Conservation (phyloP, 1,284 basidiomycete species). For the Amylostereum chailletii region DNA sequence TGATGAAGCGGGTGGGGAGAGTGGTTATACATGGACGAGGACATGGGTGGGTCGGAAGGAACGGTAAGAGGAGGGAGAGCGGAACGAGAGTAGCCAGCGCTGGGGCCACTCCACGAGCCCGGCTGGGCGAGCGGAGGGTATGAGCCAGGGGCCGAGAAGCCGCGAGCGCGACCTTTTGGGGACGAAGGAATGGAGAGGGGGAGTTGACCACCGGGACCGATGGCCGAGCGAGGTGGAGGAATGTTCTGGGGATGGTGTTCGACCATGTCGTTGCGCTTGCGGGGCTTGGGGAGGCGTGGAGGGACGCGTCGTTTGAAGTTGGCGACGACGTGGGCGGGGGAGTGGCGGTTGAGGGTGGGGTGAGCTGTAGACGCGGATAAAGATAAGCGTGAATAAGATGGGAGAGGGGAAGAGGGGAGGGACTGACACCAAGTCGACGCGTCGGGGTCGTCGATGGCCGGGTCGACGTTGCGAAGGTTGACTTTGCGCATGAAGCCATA, state of each 20-base stretch:
- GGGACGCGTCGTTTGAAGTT: conserved; percentile 90
- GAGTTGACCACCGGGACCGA: conserved; percentile 51
- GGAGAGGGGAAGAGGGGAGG: conserved; percentile 3
- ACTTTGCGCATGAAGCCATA: conserved; percentile 95
- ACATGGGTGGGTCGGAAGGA: conserved; percentile 59
- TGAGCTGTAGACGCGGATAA: conserved; percentile 49
- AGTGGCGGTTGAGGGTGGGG: conserved; percentile 80
- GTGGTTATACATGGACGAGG: conserved; percentile 46
- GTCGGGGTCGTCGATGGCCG: conserved; percentile 86
- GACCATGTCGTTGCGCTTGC: conserved; percentile 58
- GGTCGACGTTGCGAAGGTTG: conserved; percentile 85
- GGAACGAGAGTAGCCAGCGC: conserved; percentile 49
- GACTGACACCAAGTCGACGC: conserved; percentile 88
- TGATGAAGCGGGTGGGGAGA: conserved; percentile 54
- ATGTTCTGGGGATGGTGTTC: conserved; percentile 43
- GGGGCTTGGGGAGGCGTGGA: conserved; percentile 77
- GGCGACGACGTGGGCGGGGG: conserved; percentile 76
- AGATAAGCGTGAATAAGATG: conserved; percentile 10
- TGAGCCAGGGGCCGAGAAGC: conserved; percentile 73
- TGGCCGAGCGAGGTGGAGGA: conserved; percentile 64
- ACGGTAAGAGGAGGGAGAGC: conserved; percentile 75
- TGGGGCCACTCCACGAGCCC: conserved; percentile 42
- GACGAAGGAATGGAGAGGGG: conserved; percentile 23
- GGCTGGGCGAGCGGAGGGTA: conserved; percentile 60
- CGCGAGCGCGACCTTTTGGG: conserved; percentile 50